phyloP scores from a whole-genome alignment of 73 alveolate genomes.

The Tetrahymena elliotti region DNA sequence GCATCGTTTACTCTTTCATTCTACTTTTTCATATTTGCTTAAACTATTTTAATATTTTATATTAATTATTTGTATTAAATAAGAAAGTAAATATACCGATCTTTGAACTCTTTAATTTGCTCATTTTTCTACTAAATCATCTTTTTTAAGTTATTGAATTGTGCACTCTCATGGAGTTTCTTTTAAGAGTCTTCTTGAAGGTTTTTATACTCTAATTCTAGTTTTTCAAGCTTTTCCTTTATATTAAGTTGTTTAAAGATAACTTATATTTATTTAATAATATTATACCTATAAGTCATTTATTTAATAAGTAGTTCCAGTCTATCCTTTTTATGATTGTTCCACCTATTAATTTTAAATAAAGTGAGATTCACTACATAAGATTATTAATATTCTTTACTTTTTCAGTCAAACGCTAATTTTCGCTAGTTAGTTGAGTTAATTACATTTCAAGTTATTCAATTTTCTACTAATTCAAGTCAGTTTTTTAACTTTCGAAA shows the following conservation, averaged over 20 bases:
- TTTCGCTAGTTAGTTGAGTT: neutral
- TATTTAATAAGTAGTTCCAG: neutral
- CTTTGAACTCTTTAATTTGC: neutral
- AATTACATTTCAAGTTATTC: neutral
- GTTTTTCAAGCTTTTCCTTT: neutral
- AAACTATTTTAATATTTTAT: neutral
- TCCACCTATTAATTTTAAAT: neutral
- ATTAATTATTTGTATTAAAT: neutral
- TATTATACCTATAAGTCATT: neutral
- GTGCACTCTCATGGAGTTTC: neutral
- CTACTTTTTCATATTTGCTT: neutral
- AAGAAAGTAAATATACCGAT: neutral
- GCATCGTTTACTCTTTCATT: too few species aligned
- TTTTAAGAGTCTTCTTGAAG: neutral
- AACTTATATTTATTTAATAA: neutral
- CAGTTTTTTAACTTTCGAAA: neutral
- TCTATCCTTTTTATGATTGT: neutral
- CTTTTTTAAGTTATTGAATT: neutral
- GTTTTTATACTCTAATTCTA: neutral
- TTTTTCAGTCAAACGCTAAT: neutral
- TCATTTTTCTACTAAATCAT: neutral
- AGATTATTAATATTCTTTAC: neutral
- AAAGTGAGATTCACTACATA: too few species aligned
- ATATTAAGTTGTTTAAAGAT: neutral
- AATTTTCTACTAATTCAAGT: neutral